Percentiles rank a stretch among this genome's conserved stretches.
These are phyloP conservation scores for Colletotrichum lupini DNA, from an alignment of 2,329 filamentous ascomycete genomes.

Conservation along the genomic window DNA sequence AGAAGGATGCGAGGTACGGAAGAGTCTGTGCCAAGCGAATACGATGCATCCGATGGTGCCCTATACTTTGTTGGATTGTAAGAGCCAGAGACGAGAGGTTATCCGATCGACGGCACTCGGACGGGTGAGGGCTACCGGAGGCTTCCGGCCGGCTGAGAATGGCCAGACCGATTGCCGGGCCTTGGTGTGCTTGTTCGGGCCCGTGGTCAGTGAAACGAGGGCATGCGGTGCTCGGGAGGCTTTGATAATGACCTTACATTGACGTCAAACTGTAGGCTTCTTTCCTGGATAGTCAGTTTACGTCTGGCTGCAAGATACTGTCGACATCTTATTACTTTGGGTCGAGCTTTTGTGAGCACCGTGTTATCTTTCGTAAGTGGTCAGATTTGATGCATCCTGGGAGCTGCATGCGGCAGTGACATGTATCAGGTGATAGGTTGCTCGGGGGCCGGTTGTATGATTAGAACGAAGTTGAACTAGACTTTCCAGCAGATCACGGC, in stretches of 20 bases:
- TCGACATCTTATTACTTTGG: accelerated
- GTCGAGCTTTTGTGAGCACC: too few relatives aligned
- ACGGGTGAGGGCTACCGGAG: background rate
- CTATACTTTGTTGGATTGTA: background rate
- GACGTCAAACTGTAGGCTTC: background rate
- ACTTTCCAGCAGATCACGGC: too few relatives aligned
- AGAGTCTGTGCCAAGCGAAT: background rate
- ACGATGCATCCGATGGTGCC: background rate
- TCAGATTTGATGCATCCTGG: too few relatives aligned
- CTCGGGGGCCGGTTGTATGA: too few relatives aligned
- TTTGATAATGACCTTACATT: background rate
- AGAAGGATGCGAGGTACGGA: constrained; percentile 1
- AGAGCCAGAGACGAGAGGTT: constrained; percentile 1
- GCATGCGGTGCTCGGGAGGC: background rate
- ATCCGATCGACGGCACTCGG: background rate
- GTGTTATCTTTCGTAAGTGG: too few relatives aligned
- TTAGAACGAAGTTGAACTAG: too few relatives aligned
- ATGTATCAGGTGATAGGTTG: too few relatives aligned
- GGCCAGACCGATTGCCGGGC: background rate
- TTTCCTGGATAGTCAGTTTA: background rate
- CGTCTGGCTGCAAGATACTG: background rate
- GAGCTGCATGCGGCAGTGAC: too few relatives aligned
- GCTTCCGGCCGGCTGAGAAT: background rate
- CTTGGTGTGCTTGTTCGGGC: background rate
- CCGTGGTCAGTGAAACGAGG: background rate